These are phyloP conservation scores for Monilinia polystroma DNA, from an alignment of 2,329 filamentous ascomycete genomes.

Conservation along the genomic window DNA sequence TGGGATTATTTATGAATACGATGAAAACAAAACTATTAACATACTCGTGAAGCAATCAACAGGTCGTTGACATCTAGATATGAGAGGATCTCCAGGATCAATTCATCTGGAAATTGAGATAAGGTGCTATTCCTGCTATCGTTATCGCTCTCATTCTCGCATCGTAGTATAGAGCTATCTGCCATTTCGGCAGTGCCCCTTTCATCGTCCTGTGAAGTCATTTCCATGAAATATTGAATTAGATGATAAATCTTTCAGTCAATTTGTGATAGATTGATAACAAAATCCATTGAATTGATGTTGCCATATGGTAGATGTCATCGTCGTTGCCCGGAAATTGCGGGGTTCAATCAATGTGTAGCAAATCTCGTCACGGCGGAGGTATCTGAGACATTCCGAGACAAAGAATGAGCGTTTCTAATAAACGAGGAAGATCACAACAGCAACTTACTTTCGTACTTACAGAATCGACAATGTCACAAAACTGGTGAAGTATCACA, in stretches of 20 bases:
- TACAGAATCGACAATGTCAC: not conserved
- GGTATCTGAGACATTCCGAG: constrained; percentile 22
- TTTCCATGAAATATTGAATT: not conserved
- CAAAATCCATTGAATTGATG: not conserved
- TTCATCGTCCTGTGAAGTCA: not conserved
- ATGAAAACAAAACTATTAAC: not conserved
- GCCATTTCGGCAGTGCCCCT: not conserved
- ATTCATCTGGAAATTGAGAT: constrained; percentile 38
- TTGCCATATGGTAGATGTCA: not conserved
- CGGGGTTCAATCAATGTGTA: constrained; percentile 19
- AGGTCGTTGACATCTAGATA: constrained; percentile 48
- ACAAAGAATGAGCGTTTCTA: constrained; percentile 14
- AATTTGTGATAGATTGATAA: not conserved
- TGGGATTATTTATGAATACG: too few relatives aligned
- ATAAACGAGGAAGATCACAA: not conserved
- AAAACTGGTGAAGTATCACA: not conserved
- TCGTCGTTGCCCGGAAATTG: constrained; percentile 12
- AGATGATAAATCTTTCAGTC: not conserved
- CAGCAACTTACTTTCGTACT: not conserved
- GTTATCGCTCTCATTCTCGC: not conserved
- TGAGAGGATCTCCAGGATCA: constrained; percentile 47
- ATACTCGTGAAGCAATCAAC: constrained; percentile 20
- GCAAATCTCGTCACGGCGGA: constrained; percentile 15
- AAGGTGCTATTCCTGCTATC: constrained; percentile 8
- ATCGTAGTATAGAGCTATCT: not conserved